Conservation (phyloP, 192 early-diverging fungal genomes). For the Helicostylum pulchrum region DNA sequence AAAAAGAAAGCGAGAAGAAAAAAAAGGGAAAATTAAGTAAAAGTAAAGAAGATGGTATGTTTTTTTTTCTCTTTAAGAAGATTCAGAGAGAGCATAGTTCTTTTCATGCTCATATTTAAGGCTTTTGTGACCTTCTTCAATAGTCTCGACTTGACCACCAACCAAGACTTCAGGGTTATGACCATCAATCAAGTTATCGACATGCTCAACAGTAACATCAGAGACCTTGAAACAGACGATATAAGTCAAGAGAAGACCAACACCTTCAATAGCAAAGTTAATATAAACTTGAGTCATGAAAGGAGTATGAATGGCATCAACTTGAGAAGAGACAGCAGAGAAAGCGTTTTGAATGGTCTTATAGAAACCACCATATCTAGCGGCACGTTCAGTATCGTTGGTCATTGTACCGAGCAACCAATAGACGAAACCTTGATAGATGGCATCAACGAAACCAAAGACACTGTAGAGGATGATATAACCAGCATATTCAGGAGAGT, state of each 20-base stretch:
- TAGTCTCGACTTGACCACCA: conserved; percentile 27
- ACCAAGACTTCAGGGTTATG: conserved; percentile 18
- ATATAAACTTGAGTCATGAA: conserved; percentile 45
- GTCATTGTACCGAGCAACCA: conserved; percentile 86
- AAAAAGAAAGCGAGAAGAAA: not conserved
- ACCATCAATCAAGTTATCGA: conserved; percentile 25
- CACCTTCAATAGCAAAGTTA: conserved; percentile 18
- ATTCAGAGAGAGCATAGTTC: conserved; percentile 1
- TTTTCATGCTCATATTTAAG: conserved; percentile 1
- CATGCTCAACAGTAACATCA: conserved; percentile 35
- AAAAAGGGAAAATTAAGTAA: not conserved
- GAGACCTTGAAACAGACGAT: conserved; percentile 25
- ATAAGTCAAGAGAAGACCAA: conserved; percentile 33
- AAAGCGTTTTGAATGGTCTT: conserved; percentile 85
- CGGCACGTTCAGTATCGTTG: conserved; percentile 70
- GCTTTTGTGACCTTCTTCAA: conserved; percentile 8
- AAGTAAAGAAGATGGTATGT: not conserved
- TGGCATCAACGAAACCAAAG: conserved; percentile 77
- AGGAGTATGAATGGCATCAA: conserved; percentile 55
- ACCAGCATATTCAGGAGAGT: conserved; percentile 45
- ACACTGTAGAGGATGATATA: conserved; percentile 67
- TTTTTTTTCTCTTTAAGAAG: not conserved
- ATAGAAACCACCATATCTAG: conserved; percentile 83
- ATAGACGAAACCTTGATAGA: conserved; percentile 80
- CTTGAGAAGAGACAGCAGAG: conserved; percentile 67